Conservation (phyloP, 768 basidiomycete species). For the Amanita fuliginea region DNA sequence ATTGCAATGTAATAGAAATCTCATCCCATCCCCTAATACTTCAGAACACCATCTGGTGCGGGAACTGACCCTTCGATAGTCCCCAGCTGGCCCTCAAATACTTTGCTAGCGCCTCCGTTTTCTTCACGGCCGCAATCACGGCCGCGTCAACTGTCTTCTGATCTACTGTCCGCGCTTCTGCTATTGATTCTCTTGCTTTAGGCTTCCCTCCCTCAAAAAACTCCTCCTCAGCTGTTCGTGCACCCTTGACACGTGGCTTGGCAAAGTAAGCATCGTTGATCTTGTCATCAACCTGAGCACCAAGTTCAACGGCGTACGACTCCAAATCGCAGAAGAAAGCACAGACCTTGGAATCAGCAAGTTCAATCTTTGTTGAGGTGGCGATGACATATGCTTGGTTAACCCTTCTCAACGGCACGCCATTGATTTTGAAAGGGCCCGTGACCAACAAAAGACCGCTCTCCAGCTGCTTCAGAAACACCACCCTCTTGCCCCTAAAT, state of each 20-base stretch:
- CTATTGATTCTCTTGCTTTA: conserved; percentile 78
- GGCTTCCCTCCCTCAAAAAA: conserved; percentile 95
- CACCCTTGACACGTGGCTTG: conserved; percentile 61
- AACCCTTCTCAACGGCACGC: conserved; percentile 94
- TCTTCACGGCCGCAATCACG: conserved; percentile 77
- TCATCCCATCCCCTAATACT: conserved; percentile 9
- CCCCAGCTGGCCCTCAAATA: conserved; percentile 92
- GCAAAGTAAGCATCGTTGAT: conserved; percentile 92
- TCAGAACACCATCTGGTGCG: conserved; percentile 91
- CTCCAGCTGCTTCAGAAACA: conserved; percentile 92
- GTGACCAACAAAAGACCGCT: conserved; percentile 92
- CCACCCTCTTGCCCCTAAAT: conserved; percentile 97
- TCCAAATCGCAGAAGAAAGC: conserved; percentile 1
- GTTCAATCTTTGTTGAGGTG: conserved; percentile 88
- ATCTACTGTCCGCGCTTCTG: conserved; percentile 78
- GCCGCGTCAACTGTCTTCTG: conserved; percentile 83
- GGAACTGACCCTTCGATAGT: conserved; percentile 93
- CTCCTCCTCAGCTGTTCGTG: conserved; percentile 84
- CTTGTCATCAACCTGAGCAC: conserved; percentile 67
- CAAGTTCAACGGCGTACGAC: neutral
- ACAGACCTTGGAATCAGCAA: conserved; percentile 64
- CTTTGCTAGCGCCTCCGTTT: conserved; percentile 82
- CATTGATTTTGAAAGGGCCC: conserved; percentile 97
- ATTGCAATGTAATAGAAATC: too few relatives aligned
- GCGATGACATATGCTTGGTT: conserved; percentile 99